Conservation (phyloP, 2,329 filamentous ascomycete species). For the Fonsecaea monophora region DNA sequence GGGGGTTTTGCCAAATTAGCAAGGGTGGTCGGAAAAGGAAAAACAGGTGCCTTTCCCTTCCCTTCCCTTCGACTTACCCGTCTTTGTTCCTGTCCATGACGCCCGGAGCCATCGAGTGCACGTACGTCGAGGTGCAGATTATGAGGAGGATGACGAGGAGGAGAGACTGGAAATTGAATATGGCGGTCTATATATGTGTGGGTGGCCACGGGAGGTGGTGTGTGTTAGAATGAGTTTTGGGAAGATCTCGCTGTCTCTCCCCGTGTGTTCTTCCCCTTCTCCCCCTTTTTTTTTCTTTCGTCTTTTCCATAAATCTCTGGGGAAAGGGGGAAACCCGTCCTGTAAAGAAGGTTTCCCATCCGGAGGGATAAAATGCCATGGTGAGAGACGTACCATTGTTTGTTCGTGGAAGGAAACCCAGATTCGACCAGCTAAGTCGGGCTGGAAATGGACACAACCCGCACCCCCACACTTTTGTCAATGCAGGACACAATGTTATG, state of each 20-base stretch:
- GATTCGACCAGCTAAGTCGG: neutral
- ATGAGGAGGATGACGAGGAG: conserved; percentile 91
- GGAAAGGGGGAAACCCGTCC: too few relatives aligned
- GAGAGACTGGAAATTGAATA: conserved; percentile 99
- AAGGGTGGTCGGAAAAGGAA: neutral
- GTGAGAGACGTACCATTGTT: neutral
- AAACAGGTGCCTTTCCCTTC: neutral
- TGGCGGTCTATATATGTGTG: conserved; percentile 71
- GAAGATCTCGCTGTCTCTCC: neutral
- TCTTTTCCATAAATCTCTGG: neutral
- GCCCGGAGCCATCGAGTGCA: conserved; percentile 85
- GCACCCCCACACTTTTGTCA: too few relatives aligned
- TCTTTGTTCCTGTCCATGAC: conserved; percentile 94
- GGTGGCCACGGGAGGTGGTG: neutral
- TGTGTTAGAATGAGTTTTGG: neutral
- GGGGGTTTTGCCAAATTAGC: neutral
- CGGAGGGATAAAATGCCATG: neutral
- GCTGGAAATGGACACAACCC: too few relatives aligned
- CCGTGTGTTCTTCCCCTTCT: neutral
- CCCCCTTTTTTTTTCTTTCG: neutral
- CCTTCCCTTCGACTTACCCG: conserved; percentile 56
- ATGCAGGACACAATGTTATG: neutral
- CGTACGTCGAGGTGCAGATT: conserved; percentile 94
- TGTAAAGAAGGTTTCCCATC: neutral
- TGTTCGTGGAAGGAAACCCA: neutral